phyloP scores from a whole-genome alignment of 352 stramenopile species.

The Phytophthora citricola region DNA sequence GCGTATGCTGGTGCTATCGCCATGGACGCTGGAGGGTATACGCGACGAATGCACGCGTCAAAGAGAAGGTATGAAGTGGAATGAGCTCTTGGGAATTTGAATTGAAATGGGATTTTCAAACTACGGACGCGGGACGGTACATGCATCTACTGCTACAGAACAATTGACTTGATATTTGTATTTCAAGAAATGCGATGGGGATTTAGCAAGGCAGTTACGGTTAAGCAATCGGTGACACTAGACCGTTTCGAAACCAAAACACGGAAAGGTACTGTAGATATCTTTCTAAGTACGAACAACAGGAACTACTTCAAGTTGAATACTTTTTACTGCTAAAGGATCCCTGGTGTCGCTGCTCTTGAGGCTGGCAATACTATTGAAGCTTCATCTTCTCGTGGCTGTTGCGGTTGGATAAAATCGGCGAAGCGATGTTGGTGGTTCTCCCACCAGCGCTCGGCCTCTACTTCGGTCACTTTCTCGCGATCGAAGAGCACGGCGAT shows the following conservation, averaged over 20 bases:
- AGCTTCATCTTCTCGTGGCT: slow-evolving; percentile 13
- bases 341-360: background rate
- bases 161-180: slow-evolving; percentile 16
- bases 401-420: slow-evolving; percentile 31
- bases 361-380: background rate
- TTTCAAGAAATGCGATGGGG: slow-evolving; percentile 11
- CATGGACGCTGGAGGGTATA: slow-evolving; percentile 17
- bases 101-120: slow-evolving; percentile 30
- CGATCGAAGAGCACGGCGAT: slow-evolving; percentile 87
- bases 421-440: slow-evolving; percentile 77
- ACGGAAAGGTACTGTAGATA: background rate
- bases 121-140: slow-evolving; percentile 26
- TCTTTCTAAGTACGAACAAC: slow-evolving; percentile 27
- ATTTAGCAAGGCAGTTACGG: background rate
- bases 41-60: slow-evolving; percentile 15
- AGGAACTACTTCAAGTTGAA: slow-evolving; percentile 27
- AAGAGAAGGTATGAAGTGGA: slow-evolving; percentile 1
- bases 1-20: background rate
- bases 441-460: slow-evolving; percentile 77
- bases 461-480: slow-evolving; percentile 80
- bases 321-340: slow-evolving; percentile 16
- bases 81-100: slow-evolving; percentile 26
- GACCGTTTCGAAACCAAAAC: slow-evolving; percentile 31
- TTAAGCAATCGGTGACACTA: slow-evolving; percentile 7
- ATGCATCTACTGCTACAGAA: slow-evolving; percentile 19